Base-by-base conservation (phyloP, 116 monocot genomes). In the Iris pallida region DNA sequence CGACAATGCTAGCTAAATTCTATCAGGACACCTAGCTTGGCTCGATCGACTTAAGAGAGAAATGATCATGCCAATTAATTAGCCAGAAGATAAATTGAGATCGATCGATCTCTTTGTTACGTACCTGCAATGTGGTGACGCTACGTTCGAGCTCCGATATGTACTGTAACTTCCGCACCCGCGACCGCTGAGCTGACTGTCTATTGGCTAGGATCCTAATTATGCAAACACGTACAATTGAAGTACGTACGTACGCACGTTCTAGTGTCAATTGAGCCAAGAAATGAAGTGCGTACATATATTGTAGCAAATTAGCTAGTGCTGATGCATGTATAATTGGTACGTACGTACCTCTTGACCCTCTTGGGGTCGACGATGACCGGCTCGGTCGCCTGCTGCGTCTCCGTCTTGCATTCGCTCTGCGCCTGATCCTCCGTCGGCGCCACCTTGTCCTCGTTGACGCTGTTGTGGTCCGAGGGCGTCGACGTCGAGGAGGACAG, bases 121-220 rank as follows among this genome's bases (percentile, higher is more conserved):
- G n/a, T n/a, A n/a, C 93, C 84, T 95, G 91, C 60, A 95, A 69
- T 6, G 75, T 80, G 0, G 85, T 80, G 3, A 95, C 91, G 70
- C 79, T 88, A 20, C 91, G 79, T 54, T 95, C 91, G 44, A 95
- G 88, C 86, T 95, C 95, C 5, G 95, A 86, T 16, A 95, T 95
- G 82, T 95, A 95, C 61, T 95, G 95, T 68, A 95, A 45, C 70
- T 95, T 95, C 71, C 91, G 69, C 68, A 91, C 91, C 14, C 95
- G 71, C 43, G 95, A 95, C 58, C 95, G 76, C 80, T 91, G 95
- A 14, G 95, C 95, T n/a, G 95, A 95, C 49, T 91, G 91, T 69
- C 95, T 73, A 59, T 95, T 95, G 4, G 95, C 95, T 44, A 95
- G 60, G n/a, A 95, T 95, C 81, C 95, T 95, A 55, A 9, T 30